Evolutionary conservation across 2,329 filamentous ascomycete species (phyloP).

Genomic region (Monosporascus cannonballus): DNA sequence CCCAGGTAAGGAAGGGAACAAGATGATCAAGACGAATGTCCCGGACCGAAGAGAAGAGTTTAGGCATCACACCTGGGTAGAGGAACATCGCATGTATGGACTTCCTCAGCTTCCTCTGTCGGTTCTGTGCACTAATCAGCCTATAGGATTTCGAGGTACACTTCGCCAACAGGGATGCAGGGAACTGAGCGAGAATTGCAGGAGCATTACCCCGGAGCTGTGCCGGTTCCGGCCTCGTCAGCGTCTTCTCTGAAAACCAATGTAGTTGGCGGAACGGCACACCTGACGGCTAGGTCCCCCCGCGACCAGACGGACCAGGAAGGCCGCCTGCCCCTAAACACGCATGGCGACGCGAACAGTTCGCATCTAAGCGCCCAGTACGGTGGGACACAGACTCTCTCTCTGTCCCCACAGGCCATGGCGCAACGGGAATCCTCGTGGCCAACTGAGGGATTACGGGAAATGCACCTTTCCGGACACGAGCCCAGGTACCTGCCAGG

Average conservation of each 20-base stretch:
- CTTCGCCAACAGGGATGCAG: conserved; percentile 17
- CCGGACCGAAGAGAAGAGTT: conserved; percentile 90
- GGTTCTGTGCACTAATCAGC: conserved; percentile 4
- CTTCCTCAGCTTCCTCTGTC: neutral
- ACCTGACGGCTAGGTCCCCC: conserved; percentile 13
- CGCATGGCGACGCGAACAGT: conserved; percentile 10
- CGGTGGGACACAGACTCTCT: conserved; percentile 5
- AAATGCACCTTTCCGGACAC: conserved; percentile 46
- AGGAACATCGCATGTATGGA: conserved; percentile 74
- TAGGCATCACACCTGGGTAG: conserved; percentile 75
- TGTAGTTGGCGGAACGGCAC: conserved; percentile 16
- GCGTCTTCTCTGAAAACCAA: conserved; percentile 27
- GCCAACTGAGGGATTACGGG: conserved; percentile 32
- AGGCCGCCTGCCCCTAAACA: neutral
- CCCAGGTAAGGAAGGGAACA: conserved; percentile 78
- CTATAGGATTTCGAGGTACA: conserved; percentile 20
- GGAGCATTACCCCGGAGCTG: conserved; percentile 14
- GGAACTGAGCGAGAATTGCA: conserved; percentile 11
- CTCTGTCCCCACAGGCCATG: conserved; percentile 12
- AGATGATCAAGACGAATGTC: conserved; percentile 93
- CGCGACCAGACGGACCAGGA: conserved; percentile 12
- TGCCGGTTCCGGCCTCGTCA: conserved; percentile 19
- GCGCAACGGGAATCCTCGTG: conserved; percentile 29
- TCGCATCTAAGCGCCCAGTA: conserved; percentile 9
- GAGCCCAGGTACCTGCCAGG: conserved; percentile 70